These are phyloP conservation scores for Coemansia sp. DNA, from an alignment of 192 early-diverging fungal species.

Conservation along the genomic window DNA sequence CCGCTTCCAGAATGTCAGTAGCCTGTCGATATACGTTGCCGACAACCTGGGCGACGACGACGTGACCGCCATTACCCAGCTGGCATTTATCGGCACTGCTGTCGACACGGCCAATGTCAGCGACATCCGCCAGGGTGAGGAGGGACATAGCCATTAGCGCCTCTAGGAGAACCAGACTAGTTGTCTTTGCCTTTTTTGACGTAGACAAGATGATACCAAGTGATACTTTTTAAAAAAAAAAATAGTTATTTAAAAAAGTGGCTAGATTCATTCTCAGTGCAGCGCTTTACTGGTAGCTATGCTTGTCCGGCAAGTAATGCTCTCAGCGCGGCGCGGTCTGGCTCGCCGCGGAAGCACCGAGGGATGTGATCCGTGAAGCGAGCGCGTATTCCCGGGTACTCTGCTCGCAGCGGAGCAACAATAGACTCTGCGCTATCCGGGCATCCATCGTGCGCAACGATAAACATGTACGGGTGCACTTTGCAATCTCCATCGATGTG, in stretches of 20 bases:
- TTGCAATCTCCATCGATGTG: conserved; percentile 1
- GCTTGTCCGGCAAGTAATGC: conserved; percentile 8
- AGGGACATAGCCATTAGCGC: conserved; percentile 17
- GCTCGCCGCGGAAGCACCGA: conserved; percentile 24
- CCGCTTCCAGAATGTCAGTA: conserved; percentile 89
- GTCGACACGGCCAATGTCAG: conserved; percentile 63
- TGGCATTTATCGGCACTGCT: conserved; percentile 78
- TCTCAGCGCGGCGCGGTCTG: conserved; percentile 18
- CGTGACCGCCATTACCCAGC: conserved; percentile 76
- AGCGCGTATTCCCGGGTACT: conserved; percentile 31
- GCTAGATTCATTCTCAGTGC: not conserved
- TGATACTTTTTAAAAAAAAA: too few relatives aligned
- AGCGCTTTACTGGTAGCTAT: not conserved
- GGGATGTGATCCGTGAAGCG: conserved; percentile 26
- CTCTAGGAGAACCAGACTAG: not conserved
- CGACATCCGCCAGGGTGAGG: conserved; percentile 49
- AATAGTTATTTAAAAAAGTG: too few relatives aligned
- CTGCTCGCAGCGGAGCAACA: conserved; percentile 10
- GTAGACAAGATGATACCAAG: too few relatives aligned
- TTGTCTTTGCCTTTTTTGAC: too few relatives aligned
- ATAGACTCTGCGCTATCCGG: not conserved
- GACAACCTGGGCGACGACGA: conserved; percentile 87
- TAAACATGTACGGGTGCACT: conserved; percentile 25
- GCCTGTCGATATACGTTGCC: conserved; percentile 81
- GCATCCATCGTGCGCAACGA: conserved; percentile 9